phyloP scores from a whole-genome alignment of 2,329 filamentous ascomycete genomes.

The Albifimbria verrucaria region DNA sequence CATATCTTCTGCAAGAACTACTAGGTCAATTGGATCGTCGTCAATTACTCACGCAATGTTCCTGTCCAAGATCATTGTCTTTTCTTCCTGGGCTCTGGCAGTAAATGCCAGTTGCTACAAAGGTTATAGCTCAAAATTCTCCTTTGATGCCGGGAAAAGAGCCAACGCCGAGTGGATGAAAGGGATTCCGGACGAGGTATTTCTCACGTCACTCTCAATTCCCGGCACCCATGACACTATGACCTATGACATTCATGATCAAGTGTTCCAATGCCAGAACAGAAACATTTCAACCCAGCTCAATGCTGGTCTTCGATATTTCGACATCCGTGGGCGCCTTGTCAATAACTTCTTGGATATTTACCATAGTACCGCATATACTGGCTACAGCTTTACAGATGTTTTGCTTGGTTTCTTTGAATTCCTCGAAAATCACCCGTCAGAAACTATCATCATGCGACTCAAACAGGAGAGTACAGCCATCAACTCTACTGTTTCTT shows the following conservation, averaged over 20 bases:
- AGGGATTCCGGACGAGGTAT: not conserved
- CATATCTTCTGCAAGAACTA: no score
- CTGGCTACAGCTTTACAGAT: not conserved
- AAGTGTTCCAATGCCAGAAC: not conserved
- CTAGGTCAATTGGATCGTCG: no score
- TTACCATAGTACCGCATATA: not conserved
- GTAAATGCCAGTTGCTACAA: not conserved
- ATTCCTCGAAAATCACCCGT: not conserved
- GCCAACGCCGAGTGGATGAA: not conserved
- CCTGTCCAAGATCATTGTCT: no score
- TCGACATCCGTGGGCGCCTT: not conserved
- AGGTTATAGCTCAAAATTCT: not conserved
- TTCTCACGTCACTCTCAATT: not conserved
- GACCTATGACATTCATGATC: not conserved
- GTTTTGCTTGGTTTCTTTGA: not conserved
- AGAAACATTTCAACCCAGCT: not conserved
- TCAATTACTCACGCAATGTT: no score
- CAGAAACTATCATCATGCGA: not conserved
- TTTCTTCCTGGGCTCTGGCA: not conserved
- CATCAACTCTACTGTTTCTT: not conserved
- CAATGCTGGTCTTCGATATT: not conserved
- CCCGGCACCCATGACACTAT: not conserved
- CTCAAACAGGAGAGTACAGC: not conserved
- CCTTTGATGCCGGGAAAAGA: not conserved
- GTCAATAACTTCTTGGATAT: not conserved